These are phyloP conservation scores for Pezicula rhizophila DNA, from an alignment of 2,329 filamentous ascomycete species.

Conservation along the genomic window DNA sequence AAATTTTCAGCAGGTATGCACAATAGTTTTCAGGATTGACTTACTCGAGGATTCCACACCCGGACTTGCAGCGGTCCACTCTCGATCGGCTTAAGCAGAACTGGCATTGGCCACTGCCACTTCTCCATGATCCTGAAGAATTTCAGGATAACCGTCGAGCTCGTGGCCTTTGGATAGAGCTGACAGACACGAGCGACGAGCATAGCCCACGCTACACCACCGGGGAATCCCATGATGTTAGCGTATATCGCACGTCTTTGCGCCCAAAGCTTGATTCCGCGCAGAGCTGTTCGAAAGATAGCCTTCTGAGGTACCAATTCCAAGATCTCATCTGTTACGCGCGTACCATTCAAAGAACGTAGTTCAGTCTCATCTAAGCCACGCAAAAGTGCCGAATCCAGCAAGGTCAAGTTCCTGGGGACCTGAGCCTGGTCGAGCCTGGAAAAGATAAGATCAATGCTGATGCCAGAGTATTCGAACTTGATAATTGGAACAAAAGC, in stretches of 20 bases:
- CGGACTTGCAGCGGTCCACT: constrained; percentile 73
- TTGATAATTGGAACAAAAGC: constrained; percentile 97
- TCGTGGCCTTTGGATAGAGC: constrained; percentile 87
- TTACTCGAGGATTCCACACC: constrained; percentile 89
- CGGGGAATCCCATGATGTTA: constrained; percentile 93
- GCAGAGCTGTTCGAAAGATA: constrained; percentile 81
- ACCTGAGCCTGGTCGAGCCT: constrained; percentile 67
- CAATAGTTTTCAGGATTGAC: constrained; percentile 13
- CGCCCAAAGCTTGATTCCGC: constrained; percentile 95
- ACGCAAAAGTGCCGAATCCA: constrained; percentile 77
- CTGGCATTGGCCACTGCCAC: constrained; percentile 94
- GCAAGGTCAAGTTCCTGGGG: constrained; percentile 66
- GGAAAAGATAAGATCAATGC: constrained; percentile 90
- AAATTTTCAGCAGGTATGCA: constrained; percentile 19
- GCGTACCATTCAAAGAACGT: constrained; percentile 85
- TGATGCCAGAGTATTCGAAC: constrained; percentile 83
- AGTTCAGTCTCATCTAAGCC: constrained; percentile 84
- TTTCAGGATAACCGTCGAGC: constrained; percentile 82
- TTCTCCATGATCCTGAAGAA: constrained; percentile 89
- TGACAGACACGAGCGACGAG: constrained; percentile 93
- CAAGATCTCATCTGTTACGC: constrained; percentile 90
- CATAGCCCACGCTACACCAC: constrained; percentile 97
- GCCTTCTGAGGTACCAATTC: constrained; percentile 81
- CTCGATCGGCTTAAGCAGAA: constrained; percentile 83
- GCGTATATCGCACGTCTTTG: constrained; percentile 88